Evolutionary conservation across 176 grass and related monocot species (phyloP).

Genomic region (Oryza rufipogon): DNA sequence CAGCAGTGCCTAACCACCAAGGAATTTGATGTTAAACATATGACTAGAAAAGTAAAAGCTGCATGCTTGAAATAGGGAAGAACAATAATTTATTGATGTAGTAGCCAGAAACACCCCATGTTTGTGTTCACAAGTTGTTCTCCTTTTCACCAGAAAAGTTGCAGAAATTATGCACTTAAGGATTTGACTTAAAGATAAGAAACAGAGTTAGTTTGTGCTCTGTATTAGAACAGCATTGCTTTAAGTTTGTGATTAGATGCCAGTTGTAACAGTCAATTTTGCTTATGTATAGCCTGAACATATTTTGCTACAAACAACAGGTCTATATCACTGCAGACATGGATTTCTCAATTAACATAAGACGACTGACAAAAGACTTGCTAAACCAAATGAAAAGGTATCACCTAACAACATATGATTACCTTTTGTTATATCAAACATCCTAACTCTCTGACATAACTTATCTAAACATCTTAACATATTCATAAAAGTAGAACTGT

Average conservation of each 20-base stretch:
- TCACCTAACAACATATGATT: slow-evolving; percentile 14
- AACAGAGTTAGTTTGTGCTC: background rate
- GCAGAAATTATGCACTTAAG: background rate
- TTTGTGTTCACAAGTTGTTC: slow-evolving; percentile 16
- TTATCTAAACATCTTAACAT: background rate
- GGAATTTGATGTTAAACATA: slow-evolving; percentile 27
- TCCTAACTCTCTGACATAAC: background rate
- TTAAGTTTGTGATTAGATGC: slow-evolving; percentile 16
- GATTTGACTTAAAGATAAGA: slow-evolving; percentile 8
- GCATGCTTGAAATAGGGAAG: background rate
- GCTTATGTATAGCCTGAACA: slow-evolving; percentile 4
- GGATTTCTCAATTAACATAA: background rate
- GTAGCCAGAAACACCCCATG: background rate
- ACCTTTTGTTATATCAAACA: slow-evolving; percentile 3
- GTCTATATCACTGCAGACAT: background rate
- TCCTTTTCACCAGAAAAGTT: background rate
- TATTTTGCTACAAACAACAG: slow-evolving; percentile 10
- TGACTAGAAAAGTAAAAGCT: background rate
- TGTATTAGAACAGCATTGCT: background rate
- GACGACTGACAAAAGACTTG: slow-evolving; percentile 9
- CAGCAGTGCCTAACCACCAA: slow-evolving; percentile 62
- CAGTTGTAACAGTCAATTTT: background rate
- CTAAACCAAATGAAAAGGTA: background rate
- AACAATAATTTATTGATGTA: background rate
- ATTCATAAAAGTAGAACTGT: slow-evolving; percentile 25